Evolutionary conservation across 2,329 filamentous ascomycete genomes (phyloP).

Genomic region (Cercospora nicotianae): DNA sequence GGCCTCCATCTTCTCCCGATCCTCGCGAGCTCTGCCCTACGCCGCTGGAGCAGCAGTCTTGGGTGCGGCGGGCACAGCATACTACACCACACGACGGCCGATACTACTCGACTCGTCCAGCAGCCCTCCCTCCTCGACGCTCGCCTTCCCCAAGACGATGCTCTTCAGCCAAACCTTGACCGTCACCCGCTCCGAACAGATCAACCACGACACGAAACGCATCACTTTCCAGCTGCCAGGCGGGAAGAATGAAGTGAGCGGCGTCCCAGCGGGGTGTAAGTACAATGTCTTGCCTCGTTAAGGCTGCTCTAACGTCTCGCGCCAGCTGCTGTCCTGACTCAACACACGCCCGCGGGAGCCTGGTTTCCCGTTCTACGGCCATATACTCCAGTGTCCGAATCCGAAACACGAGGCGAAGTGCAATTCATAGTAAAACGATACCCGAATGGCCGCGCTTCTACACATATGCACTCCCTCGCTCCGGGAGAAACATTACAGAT

Average conservation of each 20-base stretch:
- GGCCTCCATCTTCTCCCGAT: constrained; percentile 22
- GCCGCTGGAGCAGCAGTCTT: constrained; percentile 20
- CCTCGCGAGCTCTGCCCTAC: constrained; percentile 23
- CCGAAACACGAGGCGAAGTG: constrained; percentile 59
- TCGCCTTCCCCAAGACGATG: constrained; percentile 37
- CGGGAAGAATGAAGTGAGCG: constrained; percentile 33
- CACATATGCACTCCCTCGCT: constrained; percentile 63
- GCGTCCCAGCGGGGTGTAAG: constrained; percentile 35
- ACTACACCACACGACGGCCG: constrained; percentile 15
- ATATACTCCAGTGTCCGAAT: constrained; percentile 63
- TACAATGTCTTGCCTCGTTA: not conserved
- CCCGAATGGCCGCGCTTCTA: constrained; percentile 63
- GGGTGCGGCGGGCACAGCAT: constrained; percentile 22
- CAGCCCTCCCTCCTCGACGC: constrained; percentile 30
- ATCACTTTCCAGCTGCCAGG: constrained; percentile 38
- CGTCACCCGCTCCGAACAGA: constrained; percentile 34
- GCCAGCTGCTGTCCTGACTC: constrained; percentile 59
- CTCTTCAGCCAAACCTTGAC: constrained; percentile 37
- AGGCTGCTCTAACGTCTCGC: constrained; percentile 1
- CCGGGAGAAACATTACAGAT: constrained; percentile 64
- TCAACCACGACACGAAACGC: constrained; percentile 39
- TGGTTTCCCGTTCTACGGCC: constrained; percentile 63
- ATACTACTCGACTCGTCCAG: constrained; percentile 33
- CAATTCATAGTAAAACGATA: constrained; percentile 70
- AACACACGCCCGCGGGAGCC: constrained; percentile 56